Percentiles rank a stretch among this genome's conserved stretches.
Conservation (phyloP, 1,284 basidiomycete genomes). For the Pseudozyma sp. region DNA sequence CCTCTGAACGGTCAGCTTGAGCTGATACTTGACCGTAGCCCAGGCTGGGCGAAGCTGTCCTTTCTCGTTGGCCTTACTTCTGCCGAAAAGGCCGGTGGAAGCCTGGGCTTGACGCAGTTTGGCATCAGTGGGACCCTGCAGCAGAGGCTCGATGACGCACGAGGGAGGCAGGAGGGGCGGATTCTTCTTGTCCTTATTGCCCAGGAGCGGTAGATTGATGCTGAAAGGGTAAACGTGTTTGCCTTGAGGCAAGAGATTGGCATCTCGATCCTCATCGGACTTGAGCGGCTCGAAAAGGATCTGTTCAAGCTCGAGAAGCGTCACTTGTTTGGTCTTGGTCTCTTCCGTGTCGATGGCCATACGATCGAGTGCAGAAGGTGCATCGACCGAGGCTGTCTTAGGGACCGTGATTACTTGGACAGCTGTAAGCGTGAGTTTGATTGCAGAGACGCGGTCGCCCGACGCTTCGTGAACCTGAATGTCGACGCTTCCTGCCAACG, state of each 20-base stretch:
- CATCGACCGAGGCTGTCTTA: conserved; percentile 27
- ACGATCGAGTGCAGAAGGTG: conserved; percentile 31
- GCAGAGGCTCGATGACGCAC: conserved; percentile 41
- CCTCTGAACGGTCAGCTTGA: conserved; percentile 61
- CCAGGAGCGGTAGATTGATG: conserved; percentile 40
- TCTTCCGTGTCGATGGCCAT: conserved; percentile 31
- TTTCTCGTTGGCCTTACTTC: conserved; percentile 15
- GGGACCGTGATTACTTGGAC: conserved; percentile 36
- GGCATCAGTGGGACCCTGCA: conserved; percentile 23
- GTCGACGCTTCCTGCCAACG: conserved; percentile 46
- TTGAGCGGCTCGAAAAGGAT: conserved; percentile 33
- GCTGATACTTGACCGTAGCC: conserved; percentile 63
- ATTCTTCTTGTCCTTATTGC: conserved; percentile 27
- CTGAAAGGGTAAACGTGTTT: conserved; percentile 46
- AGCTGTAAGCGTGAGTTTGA: conserved; percentile 51
- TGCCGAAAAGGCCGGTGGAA: conserved; percentile 33
- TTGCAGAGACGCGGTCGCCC: conserved; percentile 41
- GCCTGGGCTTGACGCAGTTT: conserved; percentile 18
- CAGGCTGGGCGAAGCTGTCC: conserved; percentile 32
- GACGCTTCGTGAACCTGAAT: conserved; percentile 39
- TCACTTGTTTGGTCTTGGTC: conserved; percentile 36
- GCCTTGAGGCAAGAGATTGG: conserved; percentile 38
- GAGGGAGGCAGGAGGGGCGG: conserved; percentile 30
- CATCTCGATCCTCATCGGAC: conserved; percentile 18
- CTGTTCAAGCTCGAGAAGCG: conserved; percentile 53